Evolutionary conservation across 805 yeast genomes (phyloP), one percentile per base, ranked within the genome.

Genomic region (Huiozyma naganishii): DNA sequence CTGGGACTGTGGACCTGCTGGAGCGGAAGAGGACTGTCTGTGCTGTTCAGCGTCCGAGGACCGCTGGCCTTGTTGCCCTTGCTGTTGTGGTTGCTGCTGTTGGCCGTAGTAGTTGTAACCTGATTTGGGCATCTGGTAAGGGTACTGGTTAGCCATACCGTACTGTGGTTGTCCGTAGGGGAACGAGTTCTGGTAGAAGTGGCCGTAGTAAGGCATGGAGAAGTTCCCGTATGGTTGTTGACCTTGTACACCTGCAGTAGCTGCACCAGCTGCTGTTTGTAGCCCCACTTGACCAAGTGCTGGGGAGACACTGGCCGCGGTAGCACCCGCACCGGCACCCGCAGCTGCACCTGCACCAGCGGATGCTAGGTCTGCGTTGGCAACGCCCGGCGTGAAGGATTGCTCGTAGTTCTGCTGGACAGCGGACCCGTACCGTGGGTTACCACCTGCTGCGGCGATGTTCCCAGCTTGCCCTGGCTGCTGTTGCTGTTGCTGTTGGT

Each of bases 81-180:
- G 39, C 33, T 47, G 48, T 12, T 41, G 48, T 41, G 52, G 57
- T 39, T 50, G 56, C 34, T 52, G 55, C 35, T 48, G 54, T 33
- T 52, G 57, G 42, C 52, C 61, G 43, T 56, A 55, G 39, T 57
- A 52, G 37, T 39, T 45, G 23, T 36, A 32, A 35, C 37, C 43
- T 13, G 41, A 27, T 43, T 58, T 57, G 46, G 62, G 61, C 28
- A 49, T 53, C 17, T 35, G 38, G 17, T 43, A 43, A 39, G 45
- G 45, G 37, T 43, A 43, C 36, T 43, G 46, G 37, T 34, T 41
- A 37, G 44, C 23, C 42, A 40, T 59, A 29, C 62, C 62, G 39
- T 61, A 61, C 48, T 61, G 66, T 39, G 66, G 66, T 48, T 61
- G 65, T 36, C 56, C 65, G 42, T 61, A 61, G 43, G 64, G 64